phyloP scores from a whole-genome alignment of 2,329 filamentous ascomycete species.

The Aspergillus novofumigatus region DNA sequence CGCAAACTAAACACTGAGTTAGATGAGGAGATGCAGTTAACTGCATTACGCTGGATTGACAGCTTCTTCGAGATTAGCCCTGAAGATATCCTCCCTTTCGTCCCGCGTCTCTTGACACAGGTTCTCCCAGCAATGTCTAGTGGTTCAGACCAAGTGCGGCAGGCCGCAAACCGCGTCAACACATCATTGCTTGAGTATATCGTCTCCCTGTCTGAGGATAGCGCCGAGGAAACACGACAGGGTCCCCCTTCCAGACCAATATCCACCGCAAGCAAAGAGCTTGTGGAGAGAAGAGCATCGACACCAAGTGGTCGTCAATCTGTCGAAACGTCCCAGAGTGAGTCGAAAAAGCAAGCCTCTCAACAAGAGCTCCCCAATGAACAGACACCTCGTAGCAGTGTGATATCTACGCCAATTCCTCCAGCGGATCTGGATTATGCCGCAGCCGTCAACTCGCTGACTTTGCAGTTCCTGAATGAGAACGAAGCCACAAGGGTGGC shows the following conservation, averaged over 20 bases:
- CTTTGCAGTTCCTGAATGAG: slow-evolving; percentile 89
- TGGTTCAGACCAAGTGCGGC: slow-evolving; percentile 80
- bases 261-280: slow-evolving; percentile 35
- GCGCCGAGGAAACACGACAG: slow-evolving; percentile 38
- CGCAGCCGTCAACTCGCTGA: slow-evolving; percentile 87
- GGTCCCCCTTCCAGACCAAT: slow-evolving; percentile 39
- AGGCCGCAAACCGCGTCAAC: slow-evolving; percentile 86
- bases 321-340: slow-evolving; percentile 24
- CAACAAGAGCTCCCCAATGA: slow-evolving; percentile 29
- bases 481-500: slow-evolving; percentile 94
- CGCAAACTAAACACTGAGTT: slow-evolving; percentile 18
- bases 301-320: slow-evolving; percentile 29
- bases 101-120: slow-evolving; percentile 84
- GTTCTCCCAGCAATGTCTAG: slow-evolving; percentile 93
- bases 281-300: slow-evolving; percentile 40
- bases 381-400: slow-evolving; percentile 44
- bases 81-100: slow-evolving; percentile 92
- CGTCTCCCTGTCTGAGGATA: slow-evolving; percentile 77
- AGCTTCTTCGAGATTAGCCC: slow-evolving; percentile 96
- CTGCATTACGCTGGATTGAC: slow-evolving; percentile 91
- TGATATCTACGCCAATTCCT: slow-evolving; percentile 44
- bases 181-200: slow-evolving; percentile 90
- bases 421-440: slow-evolving; percentile 83
- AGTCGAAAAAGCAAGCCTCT: slow-evolving; percentile 28
- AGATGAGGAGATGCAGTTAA: slow-evolving; percentile 90